A percentile compares a stretch with the other conserved stretches of the same genome.
Conservation (phyloP, 2,329 filamentous ascomycete genomes). For the Esteya vermicola region DNA sequence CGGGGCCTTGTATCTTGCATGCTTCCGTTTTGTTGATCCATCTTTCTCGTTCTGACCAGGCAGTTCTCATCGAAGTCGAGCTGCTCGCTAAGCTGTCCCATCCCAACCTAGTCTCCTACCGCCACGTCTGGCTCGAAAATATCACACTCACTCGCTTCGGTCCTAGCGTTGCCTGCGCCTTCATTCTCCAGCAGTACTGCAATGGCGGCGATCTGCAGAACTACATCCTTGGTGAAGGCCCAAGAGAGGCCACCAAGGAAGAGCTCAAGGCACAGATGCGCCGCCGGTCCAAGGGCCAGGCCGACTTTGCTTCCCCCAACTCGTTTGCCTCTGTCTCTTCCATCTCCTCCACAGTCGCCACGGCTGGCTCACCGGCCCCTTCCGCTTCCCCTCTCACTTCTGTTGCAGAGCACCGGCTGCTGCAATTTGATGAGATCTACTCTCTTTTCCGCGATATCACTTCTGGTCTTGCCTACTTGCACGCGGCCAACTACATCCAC, state of each 20-base stretch:
- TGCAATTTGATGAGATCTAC: conserved; percentile 83
- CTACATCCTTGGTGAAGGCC: conserved; percentile 60
- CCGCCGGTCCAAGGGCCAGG: conserved; percentile 63
- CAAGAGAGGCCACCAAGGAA: conserved; percentile 57
- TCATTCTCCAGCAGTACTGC: conserved; percentile 96
- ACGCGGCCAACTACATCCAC: conserved; percentile 86
- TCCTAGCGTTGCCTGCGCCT: conserved; percentile 84
- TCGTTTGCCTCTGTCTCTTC: conserved; percentile 1
- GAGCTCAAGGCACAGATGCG: conserved; percentile 80
- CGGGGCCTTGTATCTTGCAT: not conserved
- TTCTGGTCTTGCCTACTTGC: conserved; percentile 77
- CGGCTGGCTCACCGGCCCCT: conserved; percentile 18
- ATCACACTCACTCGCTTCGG: conserved; percentile 73
- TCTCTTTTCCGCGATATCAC: conserved; percentile 94
- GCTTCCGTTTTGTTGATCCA: not conserved
- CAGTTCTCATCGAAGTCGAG: conserved; percentile 77
- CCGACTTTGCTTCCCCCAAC: conserved; percentile 40
- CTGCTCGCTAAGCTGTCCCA: conserved; percentile 83
- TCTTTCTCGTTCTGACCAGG: not conserved
- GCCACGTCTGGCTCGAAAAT: conserved; percentile 94
- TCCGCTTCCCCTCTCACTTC: conserved; percentile 6
- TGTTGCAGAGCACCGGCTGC: conserved; percentile 20
- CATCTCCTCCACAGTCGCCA: too few relatives aligned
- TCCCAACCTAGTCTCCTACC: conserved; percentile 89
- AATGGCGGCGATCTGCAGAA: conserved; percentile 83